These are phyloP conservation scores for Jackrogersella minutella DNA, from an alignment of 495 filamentous ascomycete species.

Conservation along the genomic window DNA sequence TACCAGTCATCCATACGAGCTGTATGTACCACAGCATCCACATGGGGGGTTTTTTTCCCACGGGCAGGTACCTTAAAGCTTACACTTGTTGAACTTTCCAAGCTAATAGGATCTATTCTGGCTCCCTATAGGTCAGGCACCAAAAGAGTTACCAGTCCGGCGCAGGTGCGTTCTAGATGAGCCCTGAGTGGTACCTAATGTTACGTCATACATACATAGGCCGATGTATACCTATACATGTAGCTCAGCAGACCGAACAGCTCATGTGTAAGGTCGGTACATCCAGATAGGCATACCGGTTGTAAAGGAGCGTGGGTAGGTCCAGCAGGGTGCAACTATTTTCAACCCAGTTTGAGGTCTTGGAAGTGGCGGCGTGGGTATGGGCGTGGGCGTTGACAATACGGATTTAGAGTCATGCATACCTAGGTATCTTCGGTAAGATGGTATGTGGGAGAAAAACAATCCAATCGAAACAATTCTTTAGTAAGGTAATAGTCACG, in stretches of 20 bases:
- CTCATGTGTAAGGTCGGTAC: slow-evolving; percentile 9
- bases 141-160: slow-evolving; percentile 12
- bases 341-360: slow-evolving; percentile 4
- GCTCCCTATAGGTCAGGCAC: slow-evolving; percentile 8
- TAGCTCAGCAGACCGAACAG: slow-evolving; percentile 13
- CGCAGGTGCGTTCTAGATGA: slow-evolving; percentile 19
- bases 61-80: slow-evolving; percentile 13
- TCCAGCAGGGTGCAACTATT: slow-evolving; percentile 8
- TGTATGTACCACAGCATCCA: slow-evolving; percentile 12
- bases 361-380: slow-evolving; percentile 20
- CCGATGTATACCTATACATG: no score
- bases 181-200: slow-evolving; percentile 5
- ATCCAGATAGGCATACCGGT: slow-evolving; percentile 28
- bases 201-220: slow-evolving; percentile 35
- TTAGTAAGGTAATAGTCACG: slow-evolving; percentile 1
- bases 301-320: neutral
- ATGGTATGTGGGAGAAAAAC: neutral
- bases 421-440: neutral
- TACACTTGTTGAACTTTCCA: slow-evolving; percentile 11
- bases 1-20: neutral
- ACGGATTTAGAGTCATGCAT: slow-evolving; percentile 9
- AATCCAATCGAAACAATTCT: slow-evolving; percentile 11
- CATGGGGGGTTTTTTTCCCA: neutral
- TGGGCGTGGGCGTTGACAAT: neutral
- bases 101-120: slow-evolving; percentile 4